Evolutionary conservation across 2,329 filamentous ascomycete species (phyloP).

Genomic region (Diaporthe citriasiana): DNA sequence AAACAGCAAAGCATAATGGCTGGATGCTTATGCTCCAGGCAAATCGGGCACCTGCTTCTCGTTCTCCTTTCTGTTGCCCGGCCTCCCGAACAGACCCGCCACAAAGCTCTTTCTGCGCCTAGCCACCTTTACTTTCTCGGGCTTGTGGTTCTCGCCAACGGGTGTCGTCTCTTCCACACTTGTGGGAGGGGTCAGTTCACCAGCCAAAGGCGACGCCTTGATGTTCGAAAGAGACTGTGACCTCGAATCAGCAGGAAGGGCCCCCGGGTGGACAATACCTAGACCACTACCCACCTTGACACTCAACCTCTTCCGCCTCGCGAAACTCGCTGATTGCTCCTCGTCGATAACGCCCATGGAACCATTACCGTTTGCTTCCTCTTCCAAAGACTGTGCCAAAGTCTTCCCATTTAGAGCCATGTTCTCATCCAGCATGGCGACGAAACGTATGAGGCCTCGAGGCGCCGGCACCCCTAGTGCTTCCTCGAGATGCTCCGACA

Average conservation of each 20-base stretch:
- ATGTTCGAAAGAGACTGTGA: conserved; percentile 51
- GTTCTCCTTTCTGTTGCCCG: conserved; percentile 44
- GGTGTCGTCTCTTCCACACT: conserved; percentile 40
- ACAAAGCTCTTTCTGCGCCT: conserved; percentile 63
- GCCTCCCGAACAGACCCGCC: conserved; percentile 57
- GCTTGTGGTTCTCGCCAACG: conserved; percentile 39
- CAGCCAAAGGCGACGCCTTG: conserved; percentile 44
- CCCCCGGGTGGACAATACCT: too few relatives aligned
- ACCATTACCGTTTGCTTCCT: conserved; percentile 57
- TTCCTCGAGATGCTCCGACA: conserved; percentile 82
- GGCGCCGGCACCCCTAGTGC: conserved; percentile 75
- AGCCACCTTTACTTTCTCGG: conserved; percentile 47
- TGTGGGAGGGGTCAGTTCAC: conserved; percentile 42
- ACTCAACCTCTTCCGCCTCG: conserved; percentile 52
- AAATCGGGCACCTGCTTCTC: conserved; percentile 34
- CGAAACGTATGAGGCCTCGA: conserved; percentile 81
- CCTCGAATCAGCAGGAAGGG: conserved; percentile 37
- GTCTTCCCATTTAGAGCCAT: conserved; percentile 80
- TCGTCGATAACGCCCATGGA: conserved; percentile 46
- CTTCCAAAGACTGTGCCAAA: conserved; percentile 75
- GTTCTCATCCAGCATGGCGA: conserved; percentile 78
- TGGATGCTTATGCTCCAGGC: neutral
- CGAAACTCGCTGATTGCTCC: conserved; percentile 34
- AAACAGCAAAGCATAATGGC: neutral
- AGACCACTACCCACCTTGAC: conserved; percentile 50